phyloP scores from a whole-genome alignment of 768 basidiomycete species.

The Naganishia vishniacii region DNA sequence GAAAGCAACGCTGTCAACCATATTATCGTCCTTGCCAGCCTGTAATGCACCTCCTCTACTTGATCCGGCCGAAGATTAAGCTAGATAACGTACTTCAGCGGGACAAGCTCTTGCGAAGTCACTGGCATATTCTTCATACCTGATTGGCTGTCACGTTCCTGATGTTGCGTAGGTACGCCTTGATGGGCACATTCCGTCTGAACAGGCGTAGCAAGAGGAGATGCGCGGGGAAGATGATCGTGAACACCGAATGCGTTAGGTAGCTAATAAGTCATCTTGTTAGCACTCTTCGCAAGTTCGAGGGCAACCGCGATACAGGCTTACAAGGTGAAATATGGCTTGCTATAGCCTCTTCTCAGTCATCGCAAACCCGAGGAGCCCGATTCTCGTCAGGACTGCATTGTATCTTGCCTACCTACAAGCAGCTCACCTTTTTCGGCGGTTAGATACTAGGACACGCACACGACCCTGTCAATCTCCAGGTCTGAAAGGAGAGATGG shows the following conservation, averaged over 20 bases:
- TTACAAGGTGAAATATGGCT: slow-evolving; percentile 84
- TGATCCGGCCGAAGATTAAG: neutral
- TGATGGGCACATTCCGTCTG: slow-evolving; percentile 53
- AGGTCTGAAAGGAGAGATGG: neutral
- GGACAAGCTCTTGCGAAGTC: no score
- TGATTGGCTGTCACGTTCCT: slow-evolving; percentile 51
- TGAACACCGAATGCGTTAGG: slow-evolving; percentile 74
- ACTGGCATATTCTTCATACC: no score
- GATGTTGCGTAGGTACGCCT: slow-evolving; percentile 57
- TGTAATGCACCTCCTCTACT: neutral
- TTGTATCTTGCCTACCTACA: neutral
- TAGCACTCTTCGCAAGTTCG: neutral
- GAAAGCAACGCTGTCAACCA: slow-evolving; percentile 40
- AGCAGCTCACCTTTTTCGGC: slow-evolving; percentile 23
- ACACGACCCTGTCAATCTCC: neutral
- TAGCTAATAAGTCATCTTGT: slow-evolving; percentile 56
- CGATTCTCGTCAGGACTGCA: neutral
- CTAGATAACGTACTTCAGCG: neutral
- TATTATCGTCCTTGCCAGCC: slow-evolving; percentile 31
- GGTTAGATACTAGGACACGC: slow-evolving; percentile 21
- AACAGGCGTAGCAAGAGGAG: slow-evolving; percentile 58
- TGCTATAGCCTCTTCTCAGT: slow-evolving; percentile 58
- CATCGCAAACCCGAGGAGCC: slow-evolving; percentile 48
- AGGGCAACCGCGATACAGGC: no score
- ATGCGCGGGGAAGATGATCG: slow-evolving; percentile 76